A percentile compares a stretch with the other conserved stretches of the same genome.
These are phyloP conservation scores for Tetracentron sinense DNA, from an alignment of 164 flowering plant species.

Conservation along the genomic window DNA sequence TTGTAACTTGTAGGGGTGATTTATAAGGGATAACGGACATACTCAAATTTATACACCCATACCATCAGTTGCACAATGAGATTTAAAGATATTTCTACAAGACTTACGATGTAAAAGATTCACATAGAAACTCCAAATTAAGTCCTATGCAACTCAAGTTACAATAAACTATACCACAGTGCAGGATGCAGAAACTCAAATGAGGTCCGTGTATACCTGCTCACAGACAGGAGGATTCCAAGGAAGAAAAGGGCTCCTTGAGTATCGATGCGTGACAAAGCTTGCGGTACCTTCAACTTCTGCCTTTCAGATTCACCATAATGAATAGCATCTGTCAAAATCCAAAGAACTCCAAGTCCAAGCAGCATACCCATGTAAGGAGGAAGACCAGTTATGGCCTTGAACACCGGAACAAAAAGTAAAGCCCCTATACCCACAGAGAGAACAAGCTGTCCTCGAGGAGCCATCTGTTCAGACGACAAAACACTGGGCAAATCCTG, in stretches of 20 bases:
- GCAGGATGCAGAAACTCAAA: not conserved
- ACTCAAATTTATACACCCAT: no score
- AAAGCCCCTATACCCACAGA: constrained; percentile 87
- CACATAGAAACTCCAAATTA: not conserved
- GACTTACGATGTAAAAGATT: not conserved
- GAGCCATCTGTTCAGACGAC: constrained; percentile 97
- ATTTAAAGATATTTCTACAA: no score
- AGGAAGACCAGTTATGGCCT: constrained; percentile 90
- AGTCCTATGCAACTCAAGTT: not conserved
- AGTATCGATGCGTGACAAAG: constrained; percentile 92
- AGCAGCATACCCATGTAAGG: constrained; percentile 94
- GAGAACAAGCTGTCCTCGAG: constrained; percentile 90
- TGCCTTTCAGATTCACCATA: constrained; percentile 93
- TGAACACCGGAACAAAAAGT: constrained; percentile 92
- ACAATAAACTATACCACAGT: not conserved
- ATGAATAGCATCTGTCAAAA: constrained; percentile 96
- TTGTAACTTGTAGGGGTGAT: no score
- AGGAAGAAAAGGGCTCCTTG: constrained; percentile 97
- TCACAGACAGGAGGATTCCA: constrained; percentile 89
- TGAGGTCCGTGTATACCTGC: constrained; percentile 52
- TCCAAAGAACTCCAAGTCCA: constrained; percentile 97
- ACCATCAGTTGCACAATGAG: no score
- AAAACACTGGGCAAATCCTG: constrained; percentile 56
- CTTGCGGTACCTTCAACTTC: constrained; percentile 87
- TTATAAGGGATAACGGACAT: no score